Conservation (phyloP, 2,329 filamentous ascomycete genomes). For the Phoma sp. region DNA sequence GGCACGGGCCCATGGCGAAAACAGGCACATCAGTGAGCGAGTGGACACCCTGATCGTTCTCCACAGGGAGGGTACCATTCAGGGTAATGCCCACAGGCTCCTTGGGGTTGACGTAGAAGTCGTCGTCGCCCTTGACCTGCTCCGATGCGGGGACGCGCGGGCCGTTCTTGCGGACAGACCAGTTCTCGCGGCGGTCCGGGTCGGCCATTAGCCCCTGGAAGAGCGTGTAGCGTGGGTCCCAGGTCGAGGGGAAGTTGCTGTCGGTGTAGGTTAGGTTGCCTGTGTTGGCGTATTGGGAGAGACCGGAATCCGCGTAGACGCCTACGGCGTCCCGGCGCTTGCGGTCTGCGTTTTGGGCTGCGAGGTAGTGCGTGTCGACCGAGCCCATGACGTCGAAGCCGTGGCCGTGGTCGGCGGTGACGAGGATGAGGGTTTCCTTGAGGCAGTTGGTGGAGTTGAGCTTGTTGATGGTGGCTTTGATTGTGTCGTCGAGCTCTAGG, state of each 20-base stretch:
- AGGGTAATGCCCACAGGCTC: constrained; percentile 73
- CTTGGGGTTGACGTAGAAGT: constrained; percentile 71
- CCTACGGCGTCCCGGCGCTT: constrained; percentile 78
- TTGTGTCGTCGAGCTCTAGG: constrained; percentile 82
- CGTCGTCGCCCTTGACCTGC: constrained; percentile 57
- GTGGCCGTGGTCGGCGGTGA: constrained; percentile 88
- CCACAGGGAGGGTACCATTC: constrained; percentile 74
- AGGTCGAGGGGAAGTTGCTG: constrained; percentile 80
- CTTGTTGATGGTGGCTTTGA: constrained; percentile 75
- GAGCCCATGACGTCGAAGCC: constrained; percentile 86
- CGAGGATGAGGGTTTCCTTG: constrained; percentile 77
- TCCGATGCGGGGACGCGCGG: constrained; percentile 67
- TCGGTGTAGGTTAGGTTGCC: constrained; percentile 69
- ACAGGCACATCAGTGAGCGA: constrained; percentile 57
- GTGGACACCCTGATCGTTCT: constrained; percentile 62
- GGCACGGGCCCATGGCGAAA: constrained; percentile 79
- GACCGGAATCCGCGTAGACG: constrained; percentile 73
- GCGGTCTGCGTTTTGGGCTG: constrained; percentile 68
- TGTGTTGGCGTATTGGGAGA: constrained; percentile 74
- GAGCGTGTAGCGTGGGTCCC: constrained; percentile 83
- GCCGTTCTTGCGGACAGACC: constrained; percentile 70
- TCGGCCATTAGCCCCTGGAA: constrained; percentile 73
- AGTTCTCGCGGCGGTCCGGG: constrained; percentile 80
- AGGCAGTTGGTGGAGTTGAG: constrained; percentile 70
- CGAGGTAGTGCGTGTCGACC: constrained; percentile 79